phyloP scores from a whole-genome alignment of 192 early-diverging fungal genomes.

The Backusella luteola region DNA sequence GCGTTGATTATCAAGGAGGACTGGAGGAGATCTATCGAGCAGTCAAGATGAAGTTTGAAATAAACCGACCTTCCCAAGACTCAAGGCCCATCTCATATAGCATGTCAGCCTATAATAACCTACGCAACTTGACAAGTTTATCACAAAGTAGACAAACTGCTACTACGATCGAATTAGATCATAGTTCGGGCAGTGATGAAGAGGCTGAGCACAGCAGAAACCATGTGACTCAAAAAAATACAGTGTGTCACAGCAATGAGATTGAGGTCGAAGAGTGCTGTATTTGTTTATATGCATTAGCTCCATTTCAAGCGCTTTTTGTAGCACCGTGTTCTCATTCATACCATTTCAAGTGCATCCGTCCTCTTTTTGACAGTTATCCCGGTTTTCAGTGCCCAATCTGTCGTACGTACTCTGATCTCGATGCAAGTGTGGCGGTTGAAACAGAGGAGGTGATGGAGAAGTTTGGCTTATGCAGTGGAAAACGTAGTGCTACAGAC shows the following conservation, averaged over 20 bases:
- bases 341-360: constrained; percentile 84
- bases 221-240: background rate
- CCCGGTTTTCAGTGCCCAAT: constrained; percentile 75
- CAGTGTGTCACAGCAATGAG: background rate
- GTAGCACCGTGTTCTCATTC: constrained; percentile 82
- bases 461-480: constrained; percentile 1
- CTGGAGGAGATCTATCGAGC: constrained; percentile 80
- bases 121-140: constrained; percentile 19
- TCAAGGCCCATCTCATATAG: constrained; percentile 47
- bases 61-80: constrained; percentile 52
- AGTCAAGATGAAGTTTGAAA: constrained; percentile 66
- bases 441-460: constrained; percentile 23
- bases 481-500: background rate
- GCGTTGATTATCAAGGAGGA: constrained; percentile 85
- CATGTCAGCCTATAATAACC: constrained; percentile 29
- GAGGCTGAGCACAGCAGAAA: background rate
- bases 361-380: constrained; percentile 54
- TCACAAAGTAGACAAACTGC: background rate
- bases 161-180: background rate
- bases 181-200: background rate
- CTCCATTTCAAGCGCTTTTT: constrained; percentile 80
- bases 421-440: constrained; percentile 63
- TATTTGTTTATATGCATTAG: constrained; percentile 76
- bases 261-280: constrained; percentile 61
- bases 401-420: constrained; percentile 80